These are phyloP conservation scores for Anethum foeniculum DNA, from an alignment of 140 eudicot species.

Conservation along the genomic window DNA sequence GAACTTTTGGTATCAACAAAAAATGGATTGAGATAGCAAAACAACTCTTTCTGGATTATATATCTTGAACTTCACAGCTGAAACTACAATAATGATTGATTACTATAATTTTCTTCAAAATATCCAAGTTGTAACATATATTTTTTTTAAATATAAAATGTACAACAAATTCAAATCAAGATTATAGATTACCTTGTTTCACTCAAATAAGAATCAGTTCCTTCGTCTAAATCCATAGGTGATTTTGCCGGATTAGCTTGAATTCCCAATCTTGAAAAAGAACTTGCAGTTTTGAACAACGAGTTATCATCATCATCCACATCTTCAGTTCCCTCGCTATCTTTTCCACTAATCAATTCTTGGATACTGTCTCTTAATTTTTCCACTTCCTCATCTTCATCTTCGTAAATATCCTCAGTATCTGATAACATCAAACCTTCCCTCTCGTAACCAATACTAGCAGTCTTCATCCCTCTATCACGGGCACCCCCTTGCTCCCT, in stretches of 20 bases:
- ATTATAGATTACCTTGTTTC: constrained; percentile 62
- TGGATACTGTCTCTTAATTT: constrained; percentile 32
- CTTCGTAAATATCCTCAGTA: constrained; percentile 20
- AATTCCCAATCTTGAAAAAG: constrained; percentile 5
- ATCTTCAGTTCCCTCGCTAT: constrained; percentile 36
- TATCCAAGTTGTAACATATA: background rate
- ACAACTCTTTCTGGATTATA: background rate
- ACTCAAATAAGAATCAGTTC: constrained; percentile 66
- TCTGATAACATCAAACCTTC: constrained; percentile 27
- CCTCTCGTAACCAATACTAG: constrained; percentile 24
- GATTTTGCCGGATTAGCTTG: constrained; percentile 8
- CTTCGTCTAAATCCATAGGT: constrained; percentile 32
- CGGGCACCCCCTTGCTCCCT: constrained; percentile 15
- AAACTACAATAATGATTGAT: background rate
- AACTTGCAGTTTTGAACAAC: constrained; percentile 14
- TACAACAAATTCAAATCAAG: background rate
- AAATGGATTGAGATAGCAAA: background rate
- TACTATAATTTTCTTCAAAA: background rate
- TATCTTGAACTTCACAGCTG: background rate
- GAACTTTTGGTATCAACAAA: background rate
- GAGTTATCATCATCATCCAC: constrained; percentile 22
- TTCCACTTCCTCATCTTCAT: constrained; percentile 28
- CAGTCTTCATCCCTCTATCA: constrained; percentile 30
- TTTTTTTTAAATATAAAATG: background rate
- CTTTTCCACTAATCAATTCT: constrained; percentile 50